Conservation (phyloP, 2,329 filamentous ascomycete genomes). For the Colletotrichum destructivum region DNA sequence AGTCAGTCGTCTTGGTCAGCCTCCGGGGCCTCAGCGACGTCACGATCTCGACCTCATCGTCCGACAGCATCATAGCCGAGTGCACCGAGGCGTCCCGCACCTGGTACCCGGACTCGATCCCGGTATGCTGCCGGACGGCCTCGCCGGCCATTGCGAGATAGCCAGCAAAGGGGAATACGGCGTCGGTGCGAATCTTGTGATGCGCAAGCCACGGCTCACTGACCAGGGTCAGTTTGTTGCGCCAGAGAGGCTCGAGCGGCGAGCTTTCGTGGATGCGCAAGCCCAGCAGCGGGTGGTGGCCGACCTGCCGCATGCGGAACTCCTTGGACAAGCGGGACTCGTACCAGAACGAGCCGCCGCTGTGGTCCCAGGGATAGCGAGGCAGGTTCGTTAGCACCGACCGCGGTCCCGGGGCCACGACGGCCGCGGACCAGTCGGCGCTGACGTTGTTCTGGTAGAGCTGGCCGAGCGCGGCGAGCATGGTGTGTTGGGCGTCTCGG, state of each 20-base stretch:
- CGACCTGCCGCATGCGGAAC: slow-evolving; percentile 3
- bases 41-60: too few relatives aligned
- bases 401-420: neutral
- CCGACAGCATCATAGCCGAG: slow-evolving; percentile 27
- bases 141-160: slow-evolving; percentile 34
- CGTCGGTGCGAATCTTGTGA: slow-evolving; percentile 22
- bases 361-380: slow-evolving; percentile 26
- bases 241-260: neutral
- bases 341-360: neutral
- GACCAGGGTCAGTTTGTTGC: slow-evolving; percentile 17
- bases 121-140: slow-evolving; percentile 20
- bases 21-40: too few relatives aligned
- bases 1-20: too few relatives aligned
- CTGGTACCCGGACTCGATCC: slow-evolving; percentile 18
- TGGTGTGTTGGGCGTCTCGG: neutral
- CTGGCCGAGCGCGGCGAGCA: slow-evolving; percentile 14
- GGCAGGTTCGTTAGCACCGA: slow-evolving; percentile 2
- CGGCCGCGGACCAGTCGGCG: neutral
- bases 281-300: slow-evolving; percentile 23
- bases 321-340: slow-evolving; percentile 9
- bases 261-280: too few relatives aligned
- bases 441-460: neutral
- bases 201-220: slow-evolving; percentile 16
- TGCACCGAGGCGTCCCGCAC: neutral
- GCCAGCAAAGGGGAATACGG: slow-evolving; percentile 15